Conservation (phyloP, 2,329 filamentous ascomycete genomes). For the Lecanicillium sp. region DNA sequence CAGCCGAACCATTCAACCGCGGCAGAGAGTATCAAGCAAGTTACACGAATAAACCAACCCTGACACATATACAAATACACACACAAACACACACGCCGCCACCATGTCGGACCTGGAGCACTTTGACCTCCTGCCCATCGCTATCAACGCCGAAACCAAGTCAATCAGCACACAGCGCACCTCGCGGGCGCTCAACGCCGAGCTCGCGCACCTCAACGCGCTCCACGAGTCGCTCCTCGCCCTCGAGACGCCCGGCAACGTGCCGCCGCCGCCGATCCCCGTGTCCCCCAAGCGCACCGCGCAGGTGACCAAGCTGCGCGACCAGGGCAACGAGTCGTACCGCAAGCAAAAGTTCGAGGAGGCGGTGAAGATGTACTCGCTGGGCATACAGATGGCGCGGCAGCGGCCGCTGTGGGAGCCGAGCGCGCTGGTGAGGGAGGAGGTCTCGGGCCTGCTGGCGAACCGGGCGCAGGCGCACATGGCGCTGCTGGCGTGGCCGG, state of each 20-base stretch:
- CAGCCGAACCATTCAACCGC: background rate
- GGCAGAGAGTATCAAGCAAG: background rate
- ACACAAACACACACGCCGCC: conserved; percentile 2
- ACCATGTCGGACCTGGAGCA: conserved; percentile 58
- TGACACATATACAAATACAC: background rate
- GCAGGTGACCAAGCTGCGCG: conserved; percentile 84
- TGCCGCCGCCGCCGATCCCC: conserved; percentile 81
- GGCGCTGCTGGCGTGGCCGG: conserved; percentile 73
- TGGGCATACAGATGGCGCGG: conserved; percentile 87
- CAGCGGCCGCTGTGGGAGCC: conserved; percentile 84
- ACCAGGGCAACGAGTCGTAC: conserved; percentile 76
- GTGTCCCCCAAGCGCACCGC: conserved; percentile 89
- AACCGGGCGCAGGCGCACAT: conserved; percentile 91
- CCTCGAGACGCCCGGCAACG: conserved; percentile 54
- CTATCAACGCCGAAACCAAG: conserved; percentile 70
- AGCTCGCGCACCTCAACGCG: conserved; percentile 42
- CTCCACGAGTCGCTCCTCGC: conserved; percentile 15
- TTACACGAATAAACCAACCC: background rate
- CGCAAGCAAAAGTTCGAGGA: conserved; percentile 70
- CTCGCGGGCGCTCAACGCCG: conserved; percentile 49
- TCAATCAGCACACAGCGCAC: conserved; percentile 55
- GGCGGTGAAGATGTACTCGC: conserved; percentile 72
- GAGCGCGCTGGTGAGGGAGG: conserved; percentile 73
- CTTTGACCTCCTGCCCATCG: conserved; percentile 77
- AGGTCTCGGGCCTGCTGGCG: conserved; percentile 70